Base-by-base conservation (phyloP, 768 basidiomycete genomes). In the Phylloporus arenicola region DNA sequence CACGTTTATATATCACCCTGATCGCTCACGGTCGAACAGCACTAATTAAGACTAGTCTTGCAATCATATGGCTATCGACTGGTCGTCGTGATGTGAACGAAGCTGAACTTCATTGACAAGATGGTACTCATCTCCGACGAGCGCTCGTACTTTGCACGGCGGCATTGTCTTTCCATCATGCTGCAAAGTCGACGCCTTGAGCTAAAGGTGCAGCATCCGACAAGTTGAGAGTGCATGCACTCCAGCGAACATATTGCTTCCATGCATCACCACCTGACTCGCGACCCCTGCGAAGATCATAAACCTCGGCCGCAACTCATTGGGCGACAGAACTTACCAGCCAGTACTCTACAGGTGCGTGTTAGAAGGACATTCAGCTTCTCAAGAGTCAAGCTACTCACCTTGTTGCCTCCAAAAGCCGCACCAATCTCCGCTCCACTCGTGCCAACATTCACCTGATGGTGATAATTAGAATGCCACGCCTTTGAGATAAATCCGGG, bases 191-290 rank as follows among this genome's bases (percentile, higher is more conserved):
- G 53, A 98, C 92, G 8, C 94, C 94, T 68, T 98, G 94, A 0
- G 94, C 94, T 31, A 98, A 74, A 9, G 90, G 92, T 39, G 91
- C 84, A 57, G 84, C 80, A 65, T 92, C 82, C 35, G 88, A 90
- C 71, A 88, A 97, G 70, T 97, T 97, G 67, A 97, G 77, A 11
- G 94, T 96, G 67, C 90, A 93, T 41, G 87, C 82, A 68, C 86
- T 85, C 89, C 89, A 94, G 45, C 91, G 82, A 35, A 93, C 88
- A 59, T 93, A 93, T 68, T 95, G 90, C 68, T 94, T 93, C 95
- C 95, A 98, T n/a, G 94, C 88, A 68, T 97, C 95, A 46, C 94
- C 94, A 34, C 95, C 95, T 7, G 90, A 92, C 73, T 98, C 95
- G 43, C 95, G 83, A 17, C 95, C 95, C 92, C 87, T 87, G 57